Conservation (phyloP, 2,329 filamentous ascomycete genomes). For the Colletotrichum limetticola region DNA sequence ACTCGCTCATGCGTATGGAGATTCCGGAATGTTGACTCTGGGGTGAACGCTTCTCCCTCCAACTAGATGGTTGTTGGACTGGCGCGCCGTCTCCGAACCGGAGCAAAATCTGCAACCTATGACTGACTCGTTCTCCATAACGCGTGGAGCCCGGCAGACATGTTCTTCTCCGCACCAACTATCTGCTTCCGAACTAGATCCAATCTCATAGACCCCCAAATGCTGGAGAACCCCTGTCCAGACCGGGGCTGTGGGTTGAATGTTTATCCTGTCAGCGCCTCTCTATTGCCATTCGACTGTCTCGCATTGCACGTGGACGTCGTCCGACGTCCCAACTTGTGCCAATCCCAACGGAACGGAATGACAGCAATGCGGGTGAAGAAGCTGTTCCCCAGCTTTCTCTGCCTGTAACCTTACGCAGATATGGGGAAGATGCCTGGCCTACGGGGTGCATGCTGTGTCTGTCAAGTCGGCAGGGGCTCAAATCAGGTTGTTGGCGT, state of each 20-base stretch:
- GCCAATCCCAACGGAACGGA: conserved; percentile 7
- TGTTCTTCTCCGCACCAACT: conserved; percentile 26
- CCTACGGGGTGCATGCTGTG: neutral
- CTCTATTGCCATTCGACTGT: conserved; percentile 13
- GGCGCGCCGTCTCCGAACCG: conserved; percentile 27
- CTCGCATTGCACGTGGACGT: conserved; percentile 27
- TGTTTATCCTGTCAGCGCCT: conserved; percentile 27
- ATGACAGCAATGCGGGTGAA: conserved; percentile 1
- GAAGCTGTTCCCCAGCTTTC: conserved; percentile 19
- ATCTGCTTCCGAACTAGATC: conserved; percentile 28
- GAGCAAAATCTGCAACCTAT: conserved; percentile 29
- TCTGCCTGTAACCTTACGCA: neutral
- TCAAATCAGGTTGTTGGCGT: neutral
- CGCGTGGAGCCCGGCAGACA: conserved; percentile 18
- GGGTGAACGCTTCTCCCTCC: conserved; percentile 35
- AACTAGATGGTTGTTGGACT: neutral
- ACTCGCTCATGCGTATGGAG: conserved; percentile 1
- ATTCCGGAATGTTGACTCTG: conserved; percentile 12
- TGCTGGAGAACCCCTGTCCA: conserved; percentile 31
- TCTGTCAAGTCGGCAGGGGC: conserved; percentile 6
- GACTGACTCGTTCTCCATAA: conserved; percentile 32
- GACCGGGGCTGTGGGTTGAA: conserved; percentile 20
- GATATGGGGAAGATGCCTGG: neutral
- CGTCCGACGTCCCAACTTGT: conserved; percentile 1
- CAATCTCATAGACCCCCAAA: conserved; percentile 12